Evolutionary conservation across 208 protist genomes (phyloP).

Genomic region (Spongospora subterranea): DNA sequence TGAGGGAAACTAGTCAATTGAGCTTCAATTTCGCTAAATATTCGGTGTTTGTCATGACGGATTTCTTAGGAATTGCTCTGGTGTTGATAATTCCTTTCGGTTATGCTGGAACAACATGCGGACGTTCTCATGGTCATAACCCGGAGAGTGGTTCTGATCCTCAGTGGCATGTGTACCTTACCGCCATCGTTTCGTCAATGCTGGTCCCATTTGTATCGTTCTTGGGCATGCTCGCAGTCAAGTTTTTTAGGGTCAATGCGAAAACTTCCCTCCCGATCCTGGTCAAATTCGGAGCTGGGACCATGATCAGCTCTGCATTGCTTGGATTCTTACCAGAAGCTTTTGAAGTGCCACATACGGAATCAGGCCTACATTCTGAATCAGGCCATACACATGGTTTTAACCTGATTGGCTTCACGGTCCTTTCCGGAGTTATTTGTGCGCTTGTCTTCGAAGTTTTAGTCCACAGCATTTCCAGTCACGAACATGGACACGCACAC

Average conservation of each 20-base stretch:
- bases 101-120: no score
- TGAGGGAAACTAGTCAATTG: no score
- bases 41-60: no score
- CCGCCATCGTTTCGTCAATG: neutral
- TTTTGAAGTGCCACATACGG: neutral
- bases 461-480: neutral
- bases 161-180: neutral
- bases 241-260: neutral
- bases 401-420: neutral
- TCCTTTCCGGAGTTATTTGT: neutral
- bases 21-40: no score
- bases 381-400: neutral
- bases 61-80: no score
- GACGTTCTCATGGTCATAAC: neutral
- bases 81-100: no score
- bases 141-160: neutral
- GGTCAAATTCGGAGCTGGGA: slow-evolving; percentile 49
- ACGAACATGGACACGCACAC: slow-evolving; percentile 17
- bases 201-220: slow-evolving; percentile 31
- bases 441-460: neutral
- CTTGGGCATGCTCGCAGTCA: neutral
- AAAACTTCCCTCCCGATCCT: neutral
- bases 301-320: neutral
- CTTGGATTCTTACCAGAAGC: slow-evolving; percentile 25
- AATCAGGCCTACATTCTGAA: neutral